Evolutionary conservation across 2,329 filamentous ascomycete species (phyloP), one percentile per base, ranked within the genome.

Genomic region (Coleophoma crateriformis): DNA sequence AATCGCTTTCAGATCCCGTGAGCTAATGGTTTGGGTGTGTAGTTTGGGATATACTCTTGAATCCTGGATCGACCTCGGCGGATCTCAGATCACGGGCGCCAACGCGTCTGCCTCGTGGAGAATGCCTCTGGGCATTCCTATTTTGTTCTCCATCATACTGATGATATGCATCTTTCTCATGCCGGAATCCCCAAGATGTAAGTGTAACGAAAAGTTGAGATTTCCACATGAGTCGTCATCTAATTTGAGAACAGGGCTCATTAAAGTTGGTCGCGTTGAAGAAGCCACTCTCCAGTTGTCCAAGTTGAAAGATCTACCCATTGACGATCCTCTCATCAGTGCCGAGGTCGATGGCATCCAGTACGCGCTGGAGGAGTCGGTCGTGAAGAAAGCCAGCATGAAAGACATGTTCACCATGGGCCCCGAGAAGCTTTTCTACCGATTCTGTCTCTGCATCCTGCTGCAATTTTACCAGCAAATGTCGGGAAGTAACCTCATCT

Each of bases 401-500:
- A 61, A 58, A 38, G 70, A 76, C 41, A 65, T 77, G 58, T 64
- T 76, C 56, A 73, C 67, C 55, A 74, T 72, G 67, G 73, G 73
- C 48, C 68, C 74, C 10, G 73, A 77, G 47, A 74, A 74, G 62
- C 68, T 76, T 1, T 61, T 69, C 14, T 77, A 79, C 63, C 72
- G 77, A 20, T 77, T 77, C 58, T 63, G 63, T 2, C 70, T 77
- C 11, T 76, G 73, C 56, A 71, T 77, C 45, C 64, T 75, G 37
- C 60, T 77, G 41, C 74, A 77, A 55, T 67, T 76, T 46, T 71
- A 76, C 63, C 75, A 79, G 55, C 77, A 81, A 53, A 65, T 71
- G 27, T 64, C 61, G 7, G 68, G 61, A 2, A 68, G 68, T 42
- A 71, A 70, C 49, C 56, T 69, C 0, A 70, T 70, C 49, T 67